Base-by-base conservation (phyloP, 805 yeast genomes). In the Cyberlindnera euphorbiiphila region DNA sequence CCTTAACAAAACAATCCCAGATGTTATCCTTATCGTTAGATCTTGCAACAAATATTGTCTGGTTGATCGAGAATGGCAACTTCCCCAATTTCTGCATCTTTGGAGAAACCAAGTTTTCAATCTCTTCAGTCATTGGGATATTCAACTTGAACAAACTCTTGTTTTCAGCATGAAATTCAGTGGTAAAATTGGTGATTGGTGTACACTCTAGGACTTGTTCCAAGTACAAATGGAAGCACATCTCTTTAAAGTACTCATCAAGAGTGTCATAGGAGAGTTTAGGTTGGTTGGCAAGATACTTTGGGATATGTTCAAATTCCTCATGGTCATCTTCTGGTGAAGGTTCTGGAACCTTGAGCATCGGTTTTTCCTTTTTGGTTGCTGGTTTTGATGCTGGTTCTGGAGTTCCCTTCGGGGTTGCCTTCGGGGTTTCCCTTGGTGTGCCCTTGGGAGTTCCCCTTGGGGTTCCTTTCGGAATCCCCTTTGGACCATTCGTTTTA, bases 1-100 rank as follows among this genome's bases (percentile, higher is more conserved):
- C 72, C 14, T 72, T 72, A 9, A 78, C 69, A 48, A 62, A 69
- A 19, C 82, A 76, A 46, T 72, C 78, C 86, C 87, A 81, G 21
- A 77, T 65, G 20, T 69, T 68, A 9, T 68, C 66, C 41, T 71
- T 70, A 46, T 74, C 74, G 28, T 64, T 61, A 3, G 64, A 60
- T 34, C 57, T 56, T n/a, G 68, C 50, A 24, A 82, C 61, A 46
- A 78, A 72, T 29, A 82, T 61, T 1, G 81, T 68, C 51, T 80
- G 86, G 32, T 73, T 74, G 29, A 68, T 67, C 15, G 70, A 59
- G 45, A 81, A 81, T 4, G 87, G 86, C 6, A 71, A 57, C 44
- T 74, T 78, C 31, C 76, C 76, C 27, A 80, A 56, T 40, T 69
- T 69, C 28, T 68, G 66, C 59, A 76, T 60, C 40, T 72, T 73